Base-by-base conservation (phyloP, 2,329 filamentous ascomycete species). In the Chalara sp. region DNA sequence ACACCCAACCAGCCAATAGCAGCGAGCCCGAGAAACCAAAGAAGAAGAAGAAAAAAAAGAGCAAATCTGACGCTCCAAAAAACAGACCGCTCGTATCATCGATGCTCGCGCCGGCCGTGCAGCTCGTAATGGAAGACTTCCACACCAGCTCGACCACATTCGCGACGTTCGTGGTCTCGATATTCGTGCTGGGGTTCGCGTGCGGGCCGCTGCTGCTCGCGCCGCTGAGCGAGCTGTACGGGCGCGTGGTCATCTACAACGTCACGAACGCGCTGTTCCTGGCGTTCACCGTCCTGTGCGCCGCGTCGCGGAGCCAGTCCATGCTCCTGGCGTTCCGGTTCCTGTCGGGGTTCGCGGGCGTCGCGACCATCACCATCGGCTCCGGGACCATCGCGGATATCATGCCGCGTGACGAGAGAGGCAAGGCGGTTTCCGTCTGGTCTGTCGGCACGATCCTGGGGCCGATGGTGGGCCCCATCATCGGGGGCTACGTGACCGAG, bases 191-290 rank as follows among this genome's bases (percentile, higher is more conserved):
- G 7, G 81, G 80, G 0, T 70, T 85, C 0, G 79, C 70, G 4
- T 70, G 83, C 13, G 81, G 81, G 0, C 81, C 82, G 6, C 67
- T 83, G 55, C 76, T 86, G 2, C 86, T 82, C 80, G 84, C 83
- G 2, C 82, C 83, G 0, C 63, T 86, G 28, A 72, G 76, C 33
- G 83, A 87, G 60, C 62, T 86, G 11, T 80, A 76, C 47, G 83
- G 79, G 6, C 73, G 79, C 3, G 76, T 83, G 56, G 61, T 76
- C 30, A 70, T 84, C 13, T 82, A 84, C 61, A 72, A 77, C 62
- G 57, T 62, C 70, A 49, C 80, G 78, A n/a, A 81, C 80, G 58
- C 64, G 73, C 52, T 70, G 11, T 71, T 86, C 50, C 78, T 78
- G 1, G 75, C 74, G 2, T 86, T 86, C 63, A 83, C 78, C 57